Evolutionary conservation across 768 basidiomycete genomes (phyloP), one percentile per base, ranked within the genome.

Genomic region (Kwoniella botswanensis): DNA sequence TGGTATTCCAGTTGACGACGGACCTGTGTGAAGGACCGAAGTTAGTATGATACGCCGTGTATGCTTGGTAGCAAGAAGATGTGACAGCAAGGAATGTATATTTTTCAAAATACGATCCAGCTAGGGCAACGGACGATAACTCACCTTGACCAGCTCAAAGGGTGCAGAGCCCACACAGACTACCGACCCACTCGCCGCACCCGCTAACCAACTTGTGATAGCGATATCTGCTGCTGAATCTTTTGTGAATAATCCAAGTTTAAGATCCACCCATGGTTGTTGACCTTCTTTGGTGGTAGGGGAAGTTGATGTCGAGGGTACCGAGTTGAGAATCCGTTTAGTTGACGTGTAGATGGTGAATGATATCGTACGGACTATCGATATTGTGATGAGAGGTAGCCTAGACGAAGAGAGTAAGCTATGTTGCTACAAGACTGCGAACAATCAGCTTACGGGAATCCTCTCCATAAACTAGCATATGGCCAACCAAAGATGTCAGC

Each of bases 121-220:
- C n/a, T n/a, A n/a, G n/a, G n/a, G n/a, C n/a, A n/a, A n/a, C n/a
- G n/a, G n/a, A n/a, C n/a, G n/a, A n/a, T n/a, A n/a, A n/a, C 60
- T 70, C 70, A 94, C 93, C 88, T 98, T 98, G 80, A 98, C 93
- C 50, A 98, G 90, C 84, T 98, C 94, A 79, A 98, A 98, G 58
- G 94, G 95, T 73, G 92, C 90, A 86, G 92, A 93, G 65, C 90
- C 90, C 77, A 94, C 89, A 22, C 92, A 93, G 66, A 97, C 95
- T 58, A 95, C 85, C 9, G 93, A 90, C 11, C 95, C 95, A 15
- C 93, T 92, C 83, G 93, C 88, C 9, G 92, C 92, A 63, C 95
- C 95, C 67, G 92, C 90, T 29, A 94, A 86, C 62, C 92, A 90
- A 54, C 93, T 93, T 43, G 90, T 88, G 18, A 91, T 80, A 10